These are phyloP conservation scores for Camillea tinctor DNA, from an alignment of 2,329 filamentous ascomycete species.

Conservation along the genomic window DNA sequence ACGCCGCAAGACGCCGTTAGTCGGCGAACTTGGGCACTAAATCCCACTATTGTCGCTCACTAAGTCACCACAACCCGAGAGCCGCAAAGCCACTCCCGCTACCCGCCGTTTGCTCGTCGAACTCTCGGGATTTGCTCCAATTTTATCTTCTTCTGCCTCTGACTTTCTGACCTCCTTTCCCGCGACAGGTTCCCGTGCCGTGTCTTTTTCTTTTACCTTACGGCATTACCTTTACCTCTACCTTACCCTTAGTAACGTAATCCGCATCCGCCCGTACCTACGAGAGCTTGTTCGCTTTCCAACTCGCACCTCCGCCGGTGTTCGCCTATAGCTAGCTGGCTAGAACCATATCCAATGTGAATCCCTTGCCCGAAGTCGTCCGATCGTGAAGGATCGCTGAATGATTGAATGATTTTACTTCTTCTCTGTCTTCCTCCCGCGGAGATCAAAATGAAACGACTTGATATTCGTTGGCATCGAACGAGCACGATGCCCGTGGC, in stretches of 20 bases:
- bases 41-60: too few species aligned
- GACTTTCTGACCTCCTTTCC: not conserved
- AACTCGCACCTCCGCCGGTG: not conserved
- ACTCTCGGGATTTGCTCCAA: constrained; percentile 16
- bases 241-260: not conserved
- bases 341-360: not conserved
- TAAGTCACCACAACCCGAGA: not conserved
- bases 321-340: not conserved
- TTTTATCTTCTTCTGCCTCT: not conserved
- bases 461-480: too few species aligned
- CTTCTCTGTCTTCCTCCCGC: too few species aligned
- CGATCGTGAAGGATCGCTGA: not conserved
- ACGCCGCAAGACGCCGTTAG: constrained; percentile 4
- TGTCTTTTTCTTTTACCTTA: not conserved
- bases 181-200: too few species aligned
- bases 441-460: not conserved
- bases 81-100: constrained; percentile 8
- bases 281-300: not conserved
- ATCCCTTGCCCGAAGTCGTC: not conserved
- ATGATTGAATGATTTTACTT: not conserved
- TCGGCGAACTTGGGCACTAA: not conserved
- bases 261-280: not conserved
- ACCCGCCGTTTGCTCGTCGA: constrained; percentile 19
- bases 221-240: not conserved
- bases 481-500: not conserved